phyloP scores from a whole-genome alignment of 139 green algal species.

The Trebouxia sp. region DNA sequence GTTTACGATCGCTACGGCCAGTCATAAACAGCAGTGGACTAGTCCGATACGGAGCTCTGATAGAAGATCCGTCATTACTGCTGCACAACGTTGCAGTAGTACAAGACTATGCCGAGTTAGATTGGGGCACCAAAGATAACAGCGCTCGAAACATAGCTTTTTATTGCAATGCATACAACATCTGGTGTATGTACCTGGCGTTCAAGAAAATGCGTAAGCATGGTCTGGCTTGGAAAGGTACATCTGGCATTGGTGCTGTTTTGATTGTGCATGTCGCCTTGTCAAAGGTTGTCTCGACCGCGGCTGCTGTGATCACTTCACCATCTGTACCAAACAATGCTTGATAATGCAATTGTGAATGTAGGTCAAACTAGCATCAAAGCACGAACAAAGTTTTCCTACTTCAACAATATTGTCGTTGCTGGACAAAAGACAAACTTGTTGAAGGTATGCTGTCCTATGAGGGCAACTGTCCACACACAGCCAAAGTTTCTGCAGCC shows the following conservation, averaged over 20 bases:
- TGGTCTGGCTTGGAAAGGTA: conserved; percentile 17
- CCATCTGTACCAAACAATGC: no score
- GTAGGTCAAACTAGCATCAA: conserved; percentile 12
- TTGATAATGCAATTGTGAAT: no score
- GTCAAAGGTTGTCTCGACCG: no score
- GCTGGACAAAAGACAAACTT: conserved; percentile 16
- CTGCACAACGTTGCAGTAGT: conserved; percentile 16
- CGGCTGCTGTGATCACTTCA: no score
- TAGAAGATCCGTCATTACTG: conserved; percentile 11
- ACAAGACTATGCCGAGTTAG: conserved; percentile 7
- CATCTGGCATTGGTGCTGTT: no score
- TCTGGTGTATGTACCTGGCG: conserved; percentile 9
- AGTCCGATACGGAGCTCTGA: not conserved
- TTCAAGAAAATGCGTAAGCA: conserved; percentile 25
- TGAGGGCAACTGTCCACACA: no score
- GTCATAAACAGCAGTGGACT: conserved; percentile 12
- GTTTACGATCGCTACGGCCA: not conserved
- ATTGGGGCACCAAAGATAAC: conserved; percentile 18
- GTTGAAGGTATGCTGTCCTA: not conserved
- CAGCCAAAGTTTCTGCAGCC: no score
- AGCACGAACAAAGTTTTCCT: conserved; percentile 10
- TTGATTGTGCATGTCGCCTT: no score
- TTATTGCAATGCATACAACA: conserved; percentile 26
- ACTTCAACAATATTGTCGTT: not conserved
- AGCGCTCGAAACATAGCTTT: conserved; percentile 15